phyloP scores from a whole-genome alignment of 1,284 basidiomycete genomes.

The Trichosporon coremiiforme region DNA sequence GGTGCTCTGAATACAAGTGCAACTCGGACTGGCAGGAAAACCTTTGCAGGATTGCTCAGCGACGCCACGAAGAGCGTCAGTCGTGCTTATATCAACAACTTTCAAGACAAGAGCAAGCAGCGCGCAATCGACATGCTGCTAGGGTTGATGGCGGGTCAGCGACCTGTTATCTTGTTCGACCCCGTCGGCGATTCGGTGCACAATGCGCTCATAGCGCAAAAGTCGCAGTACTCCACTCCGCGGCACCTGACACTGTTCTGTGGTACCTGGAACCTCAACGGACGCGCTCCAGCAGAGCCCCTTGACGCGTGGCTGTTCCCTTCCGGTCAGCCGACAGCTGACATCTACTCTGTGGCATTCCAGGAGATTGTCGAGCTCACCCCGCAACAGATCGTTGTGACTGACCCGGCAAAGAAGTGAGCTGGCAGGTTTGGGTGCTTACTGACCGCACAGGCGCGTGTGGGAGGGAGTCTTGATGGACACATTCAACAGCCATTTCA shows the following conservation, averaged over 20 bases:
- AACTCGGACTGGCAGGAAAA: conserved; percentile 90
- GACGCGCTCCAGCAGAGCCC: conserved; percentile 77
- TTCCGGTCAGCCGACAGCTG: conserved; percentile 59
- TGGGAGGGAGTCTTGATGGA: conserved; percentile 87
- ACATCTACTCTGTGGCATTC: conserved; percentile 86
- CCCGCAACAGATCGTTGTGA: conserved; percentile 93
- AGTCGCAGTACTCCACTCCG: conserved; percentile 77
- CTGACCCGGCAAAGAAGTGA: conserved; percentile 90
- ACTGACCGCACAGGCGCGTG: conserved; percentile 62
- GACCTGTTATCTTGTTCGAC: conserved; percentile 87
- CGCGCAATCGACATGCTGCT: conserved; percentile 92
- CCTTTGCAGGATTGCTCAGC: conserved; percentile 84
- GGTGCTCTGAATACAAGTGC: conserved; percentile 95
- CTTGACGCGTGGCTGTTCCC: conserved; percentile 90
- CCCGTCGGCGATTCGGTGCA: conserved; percentile 88
- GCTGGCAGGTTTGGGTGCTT: conserved; percentile 26
- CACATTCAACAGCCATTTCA: conserved; percentile 68
- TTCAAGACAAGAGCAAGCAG: conserved; percentile 94
- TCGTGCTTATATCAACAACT: conserved; percentile 96
- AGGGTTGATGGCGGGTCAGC: conserved; percentile 86
- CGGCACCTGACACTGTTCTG: conserved; percentile 73
- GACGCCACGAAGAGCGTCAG: conserved; percentile 94
- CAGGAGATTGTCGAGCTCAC: conserved; percentile 98
- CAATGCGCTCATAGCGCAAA: conserved; percentile 68
- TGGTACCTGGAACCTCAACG: conserved; percentile 97